Percentiles rank a stretch among this genome's conserved stretches.
Conservation (phyloP, 257 asterid genomes). For the Echium plantagineum region DNA sequence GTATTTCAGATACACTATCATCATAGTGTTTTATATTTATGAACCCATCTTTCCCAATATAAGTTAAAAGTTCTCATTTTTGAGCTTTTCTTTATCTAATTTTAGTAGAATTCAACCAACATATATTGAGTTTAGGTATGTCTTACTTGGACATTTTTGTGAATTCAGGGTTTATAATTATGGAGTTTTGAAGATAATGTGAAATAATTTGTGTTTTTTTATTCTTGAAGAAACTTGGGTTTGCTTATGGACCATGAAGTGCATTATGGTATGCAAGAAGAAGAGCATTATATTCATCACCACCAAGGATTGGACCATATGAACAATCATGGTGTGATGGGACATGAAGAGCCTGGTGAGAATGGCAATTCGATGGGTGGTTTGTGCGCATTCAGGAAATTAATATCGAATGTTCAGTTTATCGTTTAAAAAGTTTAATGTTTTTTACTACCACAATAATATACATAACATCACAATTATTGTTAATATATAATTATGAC, state of each 20-base stretch:
- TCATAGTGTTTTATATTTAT: no score
- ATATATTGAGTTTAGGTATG: not conserved
- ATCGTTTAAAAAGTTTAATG: no score
- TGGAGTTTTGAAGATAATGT: not conserved
- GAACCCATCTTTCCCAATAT: no score
- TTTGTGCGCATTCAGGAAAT: not conserved
- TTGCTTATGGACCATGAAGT: constrained; percentile 28
- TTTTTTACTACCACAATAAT: no score
- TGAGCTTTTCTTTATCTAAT: not conserved
- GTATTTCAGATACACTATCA: no score
- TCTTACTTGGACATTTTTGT: no score
- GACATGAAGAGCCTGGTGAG: constrained; percentile 37
- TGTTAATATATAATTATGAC: no score
- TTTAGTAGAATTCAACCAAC: not conserved
- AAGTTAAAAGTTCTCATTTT: no score
- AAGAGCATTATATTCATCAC: constrained; percentile 21
- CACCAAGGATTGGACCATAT: constrained; percentile 37
- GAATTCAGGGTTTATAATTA: not conserved
- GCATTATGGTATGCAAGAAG: constrained; percentile 44
- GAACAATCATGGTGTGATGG: constrained; percentile 30
- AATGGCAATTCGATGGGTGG: constrained; percentile 27
- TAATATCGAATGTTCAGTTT: no score
- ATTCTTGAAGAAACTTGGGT: constrained; percentile 7
- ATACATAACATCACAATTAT: no score
- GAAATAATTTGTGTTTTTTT: not conserved